Percentiles rank a stretch among this genome's conserved stretches.
Evolutionary conservation across 108 stramenopile species (phyloP).

Genomic region (Skeletonema marinoi): DNA sequence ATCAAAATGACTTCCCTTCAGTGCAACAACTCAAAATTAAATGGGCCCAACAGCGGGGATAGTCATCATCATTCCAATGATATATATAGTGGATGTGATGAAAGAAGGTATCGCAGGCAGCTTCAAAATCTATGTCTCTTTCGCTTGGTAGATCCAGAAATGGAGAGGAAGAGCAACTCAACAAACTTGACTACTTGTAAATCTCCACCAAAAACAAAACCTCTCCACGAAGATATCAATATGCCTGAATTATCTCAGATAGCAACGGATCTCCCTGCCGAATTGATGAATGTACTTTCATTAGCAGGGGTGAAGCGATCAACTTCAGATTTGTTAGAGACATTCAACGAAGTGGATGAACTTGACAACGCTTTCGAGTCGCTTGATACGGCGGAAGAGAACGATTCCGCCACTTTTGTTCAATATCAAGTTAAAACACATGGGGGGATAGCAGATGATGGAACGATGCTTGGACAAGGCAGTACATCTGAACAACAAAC

Average conservation of each 20-base stretch:
- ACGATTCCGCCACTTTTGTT: background rate
- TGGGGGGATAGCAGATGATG: conserved; percentile 8
- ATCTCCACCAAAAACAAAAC: background rate
- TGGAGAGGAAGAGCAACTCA: background rate
- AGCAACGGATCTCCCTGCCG: conserved; percentile 9
- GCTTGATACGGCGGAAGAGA: conserved; percentile 2
- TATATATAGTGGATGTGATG: conserved; percentile 4
- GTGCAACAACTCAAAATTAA: background rate
- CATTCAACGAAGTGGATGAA: conserved; percentile 35
- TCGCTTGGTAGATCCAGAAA: conserved; percentile 24
- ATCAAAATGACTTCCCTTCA: conserved; percentile 25
- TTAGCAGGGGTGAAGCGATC: conserved; percentile 42
- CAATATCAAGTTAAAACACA: conserved; percentile 1
- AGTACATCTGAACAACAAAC: conserved; percentile 23
- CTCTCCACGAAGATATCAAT: background rate
- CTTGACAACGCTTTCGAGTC: conserved; percentile 17
- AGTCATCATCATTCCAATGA: background rate
- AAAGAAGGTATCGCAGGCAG: conserved; percentile 4
- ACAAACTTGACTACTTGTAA: background rate
- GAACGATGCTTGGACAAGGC: conserved; percentile 9
- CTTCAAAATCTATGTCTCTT: conserved; percentile 12
- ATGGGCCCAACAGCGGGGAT: background rate
- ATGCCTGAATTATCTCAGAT: background rate
- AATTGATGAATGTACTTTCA: conserved; percentile 29
- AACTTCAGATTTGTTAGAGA: conserved; percentile 23